These are phyloP conservation scores for Xylaria scruposa DNA, from an alignment of 495 filamentous ascomycete genomes.

Conservation along the genomic window DNA sequence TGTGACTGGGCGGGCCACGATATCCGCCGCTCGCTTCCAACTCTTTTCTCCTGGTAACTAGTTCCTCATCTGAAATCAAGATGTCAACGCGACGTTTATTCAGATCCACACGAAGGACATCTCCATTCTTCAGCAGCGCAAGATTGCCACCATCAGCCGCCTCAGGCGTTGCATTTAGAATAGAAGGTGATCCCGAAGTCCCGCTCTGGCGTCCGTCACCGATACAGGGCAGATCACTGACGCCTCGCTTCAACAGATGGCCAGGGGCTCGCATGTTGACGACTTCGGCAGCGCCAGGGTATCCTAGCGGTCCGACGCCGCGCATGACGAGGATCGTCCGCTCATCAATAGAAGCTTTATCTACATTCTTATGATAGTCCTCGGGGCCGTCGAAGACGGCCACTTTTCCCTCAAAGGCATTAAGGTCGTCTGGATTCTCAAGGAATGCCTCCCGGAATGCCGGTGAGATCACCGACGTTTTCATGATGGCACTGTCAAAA, in stretches of 20 bases:
- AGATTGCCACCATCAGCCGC: constrained; percentile 67
- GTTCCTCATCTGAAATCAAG: constrained; percentile 48
- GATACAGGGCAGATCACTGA: constrained; percentile 61
- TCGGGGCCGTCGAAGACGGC: constrained; percentile 63
- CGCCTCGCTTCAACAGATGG: constrained; percentile 53
- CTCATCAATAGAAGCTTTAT: constrained; percentile 56
- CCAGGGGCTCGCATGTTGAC: constrained; percentile 64
- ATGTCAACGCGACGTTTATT: constrained; percentile 61
- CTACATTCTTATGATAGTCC: constrained; percentile 57
- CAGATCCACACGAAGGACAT: constrained; percentile 63
- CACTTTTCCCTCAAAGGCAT: constrained; percentile 59
- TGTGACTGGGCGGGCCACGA: constrained; percentile 24
- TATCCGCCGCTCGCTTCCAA: constrained; percentile 24
- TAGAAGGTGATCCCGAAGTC: constrained; percentile 62
- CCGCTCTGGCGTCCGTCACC: constrained; percentile 63
- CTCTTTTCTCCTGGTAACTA: constrained; percentile 11
- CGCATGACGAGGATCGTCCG: constrained; percentile 62
- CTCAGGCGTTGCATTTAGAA: constrained; percentile 64
- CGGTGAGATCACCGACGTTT: constrained; percentile 61
- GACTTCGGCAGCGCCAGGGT: constrained; percentile 62
- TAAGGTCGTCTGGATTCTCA: constrained; percentile 56
- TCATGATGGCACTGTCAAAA: constrained; percentile 64
- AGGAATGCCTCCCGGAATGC: constrained; percentile 56
- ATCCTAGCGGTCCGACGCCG: constrained; percentile 59
- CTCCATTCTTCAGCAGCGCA: constrained; percentile 60